Evolutionary conservation across 1,139 yeast species (phyloP), one percentile per base, ranked within the genome.

Genomic region (Candida tropicalis): DNA sequence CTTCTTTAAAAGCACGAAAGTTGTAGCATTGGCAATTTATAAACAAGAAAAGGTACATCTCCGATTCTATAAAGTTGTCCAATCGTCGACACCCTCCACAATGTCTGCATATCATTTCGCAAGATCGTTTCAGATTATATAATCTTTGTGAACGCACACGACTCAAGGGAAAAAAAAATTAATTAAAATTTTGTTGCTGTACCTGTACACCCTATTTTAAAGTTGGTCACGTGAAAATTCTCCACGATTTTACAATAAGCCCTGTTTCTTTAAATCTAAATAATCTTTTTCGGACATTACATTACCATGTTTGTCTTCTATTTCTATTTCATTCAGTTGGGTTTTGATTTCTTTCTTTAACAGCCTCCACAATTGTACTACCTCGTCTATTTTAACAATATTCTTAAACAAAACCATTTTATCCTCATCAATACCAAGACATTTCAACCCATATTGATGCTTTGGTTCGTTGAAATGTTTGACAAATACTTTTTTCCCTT

Each of bases 221-320:
- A 20, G 6, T 20, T 20, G 3, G 23, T 20, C 23, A 20, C 23
- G 23, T 20, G 23, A 6, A 4, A 2, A 6, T 20, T 20, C 6
- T 6, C 8, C 23, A 20, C 23, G 23, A 15, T 7, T 26, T 39
- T 53, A 60, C 38, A 84, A 59, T 36, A 88, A 68, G 0, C 97
- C 97, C 62, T 91, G 98, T 51, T 79, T 84, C 63, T 88, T 87
- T 58, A 91, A 73, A 54, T 91, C 97, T 32, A 83, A 73, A 63
- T 87, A 91, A 37, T 89, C 93, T 55, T 81, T 79, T 52, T 82
- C 84, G 26, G 86, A 77, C 95, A 93, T 86, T 16, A 89, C 97
- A 60, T 93, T 91, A 7, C 98, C 99, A 25, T 88, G 90, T 1
- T 81, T 84, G 59, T 93, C 98, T 60, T 91, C 98, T 41, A 90